phyloP scores from a whole-genome alignment of 1,284 basidiomycete genomes.

The Moniliophthora roreri region DNA sequence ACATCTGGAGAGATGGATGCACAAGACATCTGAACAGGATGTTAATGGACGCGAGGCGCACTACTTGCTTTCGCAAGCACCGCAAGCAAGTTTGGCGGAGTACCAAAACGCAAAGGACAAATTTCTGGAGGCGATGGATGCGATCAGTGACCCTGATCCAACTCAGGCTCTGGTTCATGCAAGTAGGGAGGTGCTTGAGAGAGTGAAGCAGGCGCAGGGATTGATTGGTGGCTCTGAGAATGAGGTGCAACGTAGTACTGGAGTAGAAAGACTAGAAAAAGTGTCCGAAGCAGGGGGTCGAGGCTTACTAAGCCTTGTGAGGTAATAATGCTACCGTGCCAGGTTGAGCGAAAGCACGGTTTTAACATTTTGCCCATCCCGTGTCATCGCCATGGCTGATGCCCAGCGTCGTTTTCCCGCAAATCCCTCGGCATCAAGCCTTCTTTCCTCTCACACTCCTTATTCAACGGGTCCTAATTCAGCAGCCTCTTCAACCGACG shows the following conservation, averaged over 20 bases:
- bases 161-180: slow-evolving; percentile 37
- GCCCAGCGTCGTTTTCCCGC: too few species aligned
- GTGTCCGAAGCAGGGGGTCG: slow-evolving; percentile 21
- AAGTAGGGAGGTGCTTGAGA: slow-evolving; percentile 46
- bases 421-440: too few species aligned
- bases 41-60: slow-evolving; percentile 25
- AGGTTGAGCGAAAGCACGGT: slow-evolving; percentile 39
- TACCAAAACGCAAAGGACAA: slow-evolving; percentile 42
- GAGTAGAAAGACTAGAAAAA: slow-evolving; percentile 29
- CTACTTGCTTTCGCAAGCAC: slow-evolving; percentile 33
- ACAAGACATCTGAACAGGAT: slow-evolving; percentile 28
- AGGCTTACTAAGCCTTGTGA: neutral
- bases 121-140: slow-evolving; percentile 34
- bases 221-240: neutral
- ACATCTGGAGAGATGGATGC: slow-evolving; percentile 52
- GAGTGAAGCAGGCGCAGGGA: slow-evolving; percentile 54
- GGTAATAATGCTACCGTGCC: slow-evolving; percentile 28
- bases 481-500: too few species aligned
- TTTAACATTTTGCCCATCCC: too few species aligned
- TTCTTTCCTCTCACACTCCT: too few species aligned
- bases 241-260: slow-evolving; percentile 27
- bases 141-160: slow-evolving; percentile 20
- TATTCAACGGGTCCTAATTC: too few species aligned
- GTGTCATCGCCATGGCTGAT: too few species aligned
- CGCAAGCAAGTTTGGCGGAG: slow-evolving; percentile 29